Conservation (phyloP, 306 rosid species). For the Canavalia ensiformis region DNA sequence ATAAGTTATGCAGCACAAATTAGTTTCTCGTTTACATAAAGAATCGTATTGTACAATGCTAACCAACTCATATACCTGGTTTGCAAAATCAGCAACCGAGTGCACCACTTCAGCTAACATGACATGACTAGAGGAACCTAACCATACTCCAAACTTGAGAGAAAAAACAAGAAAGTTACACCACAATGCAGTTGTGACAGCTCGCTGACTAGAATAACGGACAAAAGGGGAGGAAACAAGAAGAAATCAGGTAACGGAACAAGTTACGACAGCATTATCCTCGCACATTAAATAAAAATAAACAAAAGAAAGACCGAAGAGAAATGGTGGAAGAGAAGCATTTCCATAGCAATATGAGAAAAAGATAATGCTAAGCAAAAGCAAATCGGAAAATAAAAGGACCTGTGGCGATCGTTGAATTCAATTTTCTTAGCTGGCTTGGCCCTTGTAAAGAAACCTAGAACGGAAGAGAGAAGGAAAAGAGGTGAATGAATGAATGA, state of each 20-base stretch:
- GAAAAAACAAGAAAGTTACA: conserved; percentile 99
- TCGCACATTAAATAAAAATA: not conserved
- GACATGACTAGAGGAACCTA: conserved; percentile 87
- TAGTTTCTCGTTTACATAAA: conserved; percentile 45
- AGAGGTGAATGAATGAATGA: not conserved
- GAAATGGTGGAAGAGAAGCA: not conserved
- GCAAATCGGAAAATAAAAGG: not conserved
- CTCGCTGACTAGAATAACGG: conserved; percentile 74
- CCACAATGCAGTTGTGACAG: conserved; percentile 95
- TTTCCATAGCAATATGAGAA: too few relatives aligned
- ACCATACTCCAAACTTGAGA: conserved; percentile 96
- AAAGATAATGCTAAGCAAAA: too few relatives aligned
- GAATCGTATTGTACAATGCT: not conserved
- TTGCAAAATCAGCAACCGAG: conserved; percentile 92
- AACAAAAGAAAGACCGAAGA: not conserved
- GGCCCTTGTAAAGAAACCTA: conserved; percentile 85
- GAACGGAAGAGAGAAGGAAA: not conserved
- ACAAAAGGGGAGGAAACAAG: not conserved
- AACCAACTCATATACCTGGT: conserved; percentile 66
- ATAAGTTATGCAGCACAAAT: conserved; percentile 38
- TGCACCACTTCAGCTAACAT: conserved; percentile 94
- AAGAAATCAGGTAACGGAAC: not conserved
- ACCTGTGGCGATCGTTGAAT: conserved; percentile 86
- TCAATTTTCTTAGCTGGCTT: conserved; percentile 69
- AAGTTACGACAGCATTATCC: not conserved